phyloP scores from a whole-genome alignment of 2,329 filamentous ascomycete species.

The Pseudopithomyces chartarum region DNA sequence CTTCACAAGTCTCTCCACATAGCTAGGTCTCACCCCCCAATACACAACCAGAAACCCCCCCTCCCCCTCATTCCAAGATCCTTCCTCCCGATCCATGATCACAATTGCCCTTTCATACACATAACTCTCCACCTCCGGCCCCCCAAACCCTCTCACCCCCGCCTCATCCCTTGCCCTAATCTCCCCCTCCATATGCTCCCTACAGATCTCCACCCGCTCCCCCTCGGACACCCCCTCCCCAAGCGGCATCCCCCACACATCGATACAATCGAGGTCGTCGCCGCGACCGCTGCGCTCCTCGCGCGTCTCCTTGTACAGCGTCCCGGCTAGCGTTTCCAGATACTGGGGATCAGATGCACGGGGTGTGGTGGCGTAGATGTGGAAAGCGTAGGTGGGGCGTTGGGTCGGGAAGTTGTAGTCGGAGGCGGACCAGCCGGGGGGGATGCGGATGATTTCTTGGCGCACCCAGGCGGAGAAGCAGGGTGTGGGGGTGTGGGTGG shows the following conservation, averaged over 20 bases:
- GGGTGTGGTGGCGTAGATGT: conserved; percentile 19
- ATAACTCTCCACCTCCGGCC: conserved; percentile 2
- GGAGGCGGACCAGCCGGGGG: conserved; percentile 13
- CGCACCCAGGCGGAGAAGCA: conserved; percentile 19
- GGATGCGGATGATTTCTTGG: conserved; percentile 13
- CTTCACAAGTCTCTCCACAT: conserved; percentile 4
- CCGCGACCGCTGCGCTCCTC: conserved; percentile 10
- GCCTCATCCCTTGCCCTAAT: conserved; percentile 6
- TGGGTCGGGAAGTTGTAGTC: conserved; percentile 11
- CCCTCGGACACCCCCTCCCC: conserved; percentile 9
- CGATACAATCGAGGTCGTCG: conserved; percentile 10
- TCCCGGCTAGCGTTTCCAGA: conserved; percentile 11
- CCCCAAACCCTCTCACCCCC: not conserved
- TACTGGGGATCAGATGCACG: conserved; percentile 11
- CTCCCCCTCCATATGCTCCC: conserved; percentile 15
- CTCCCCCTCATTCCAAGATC: conserved; percentile 14
- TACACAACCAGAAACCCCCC: conserved; percentile 17
- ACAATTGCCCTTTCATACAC: conserved; percentile 12
- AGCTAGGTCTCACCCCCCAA: conserved; percentile 9
- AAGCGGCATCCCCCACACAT: conserved; percentile 16
- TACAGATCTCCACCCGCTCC: conserved; percentile 12
- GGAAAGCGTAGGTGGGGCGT: conserved; percentile 13
- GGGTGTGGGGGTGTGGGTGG: conserved; percentile 12
- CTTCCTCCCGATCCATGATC: conserved; percentile 12
- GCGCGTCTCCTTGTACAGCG: conserved; percentile 12